Evolutionary conservation across 495 filamentous ascomycete species (phyloP), one percentile per base, ranked within the genome.

Genomic region (Parmelia sp.): DNA sequence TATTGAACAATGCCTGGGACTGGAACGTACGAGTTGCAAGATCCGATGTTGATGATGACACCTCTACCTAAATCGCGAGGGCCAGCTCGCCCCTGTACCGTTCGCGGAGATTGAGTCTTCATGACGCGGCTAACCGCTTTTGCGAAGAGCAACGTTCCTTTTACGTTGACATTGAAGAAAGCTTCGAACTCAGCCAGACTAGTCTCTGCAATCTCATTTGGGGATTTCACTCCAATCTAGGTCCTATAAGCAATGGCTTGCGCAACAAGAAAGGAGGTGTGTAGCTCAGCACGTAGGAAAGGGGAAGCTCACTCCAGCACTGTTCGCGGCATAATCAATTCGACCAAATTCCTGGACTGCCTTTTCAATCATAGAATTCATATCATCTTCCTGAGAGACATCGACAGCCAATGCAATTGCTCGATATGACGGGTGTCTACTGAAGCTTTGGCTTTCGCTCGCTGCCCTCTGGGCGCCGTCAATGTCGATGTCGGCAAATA

Each of bases 81-180:
- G n/a, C n/a, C n/a, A n/a, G n/a, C n/a, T n/a, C n/a, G n/a, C n/a
- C n/a, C n/a, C n/a, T n/a, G n/a, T n/a, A n/a, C n/a, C n/a, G n/a
- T n/a, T n/a, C n/a, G n/a, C n/a, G n/a, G n/a, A n/a, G n/a, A n/a
- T n/a, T n/a, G n/a, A n/a, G n/a, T n/a, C n/a, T n/a, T n/a, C n/a
- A n/a, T n/a, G n/a, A n/a, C n/a, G n/a, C n/a, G n/a, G n/a, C n/a
- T n/a, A n/a, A n/a, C n/a, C n/a, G n/a, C n/a, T n/a, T n/a, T n/a
- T n/a, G n/a, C n/a, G n/a, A n/a, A n/a, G n/a, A n/a, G n/a, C n/a
- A n/a, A n/a, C n/a, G n/a, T n/a, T n/a, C n/a, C n/a, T n/a, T n/a
- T n/a, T 10, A 69, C 58, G 37, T 73, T 79, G 27, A 71, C 42
- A 27, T 49, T 57, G 35, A 64, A 55, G 19, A 65, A 61, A 3